These are phyloP conservation scores for Colletotrichum eremochloae DNA, from an alignment of 2,329 filamentous ascomycete genomes.

Conservation along the genomic window DNA sequence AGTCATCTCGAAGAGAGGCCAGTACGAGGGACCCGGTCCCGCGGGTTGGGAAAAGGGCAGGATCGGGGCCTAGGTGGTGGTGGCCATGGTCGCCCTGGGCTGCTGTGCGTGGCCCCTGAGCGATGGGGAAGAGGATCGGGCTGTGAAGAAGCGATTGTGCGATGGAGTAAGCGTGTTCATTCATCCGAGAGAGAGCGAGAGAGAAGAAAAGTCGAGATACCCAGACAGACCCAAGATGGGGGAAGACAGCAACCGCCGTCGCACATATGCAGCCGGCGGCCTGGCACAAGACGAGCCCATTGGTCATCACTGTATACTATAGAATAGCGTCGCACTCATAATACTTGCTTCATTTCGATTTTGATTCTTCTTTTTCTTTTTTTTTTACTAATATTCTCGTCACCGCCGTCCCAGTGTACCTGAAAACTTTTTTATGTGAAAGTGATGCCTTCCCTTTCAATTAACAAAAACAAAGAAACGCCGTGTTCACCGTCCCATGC, in stretches of 20 bases:
- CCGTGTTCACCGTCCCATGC: slow-evolving; percentile 39
- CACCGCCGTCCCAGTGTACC: slow-evolving; percentile 6
- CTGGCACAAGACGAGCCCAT: slow-evolving; percentile 25
- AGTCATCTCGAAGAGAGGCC: slow-evolving; percentile 81
- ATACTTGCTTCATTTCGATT: slow-evolving; percentile 5
- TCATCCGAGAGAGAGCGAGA: background rate
- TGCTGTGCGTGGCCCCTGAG: background rate
- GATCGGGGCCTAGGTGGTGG: slow-evolving; percentile 46
- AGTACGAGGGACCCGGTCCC: slow-evolving; percentile 76
- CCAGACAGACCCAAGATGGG: slow-evolving; percentile 39
- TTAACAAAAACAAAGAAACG: slow-evolving; percentile 9
- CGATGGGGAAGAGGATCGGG: background rate
- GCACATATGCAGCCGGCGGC: slow-evolving; percentile 3
- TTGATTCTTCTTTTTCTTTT: background rate
- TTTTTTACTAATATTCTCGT: slow-evolving; percentile 1
- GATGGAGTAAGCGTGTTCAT: slow-evolving; percentile 15
- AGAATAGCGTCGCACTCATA: slow-evolving; percentile 36
- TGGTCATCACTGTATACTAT: slow-evolving; percentile 39
- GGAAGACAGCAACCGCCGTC: slow-evolving; percentile 23
- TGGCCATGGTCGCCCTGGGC: slow-evolving; percentile 4
- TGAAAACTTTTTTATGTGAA: slow-evolving; percentile 2
- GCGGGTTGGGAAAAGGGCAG: slow-evolving; percentile 61
- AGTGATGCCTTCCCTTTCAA: slow-evolving; percentile 20
- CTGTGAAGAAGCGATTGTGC: background rate
- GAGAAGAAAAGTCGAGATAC: slow-evolving; percentile 37